These are phyloP conservation scores for Claviceps quebecensis DNA, from an alignment of 2,329 filamentous ascomycete genomes.

Conservation along the genomic window DNA sequence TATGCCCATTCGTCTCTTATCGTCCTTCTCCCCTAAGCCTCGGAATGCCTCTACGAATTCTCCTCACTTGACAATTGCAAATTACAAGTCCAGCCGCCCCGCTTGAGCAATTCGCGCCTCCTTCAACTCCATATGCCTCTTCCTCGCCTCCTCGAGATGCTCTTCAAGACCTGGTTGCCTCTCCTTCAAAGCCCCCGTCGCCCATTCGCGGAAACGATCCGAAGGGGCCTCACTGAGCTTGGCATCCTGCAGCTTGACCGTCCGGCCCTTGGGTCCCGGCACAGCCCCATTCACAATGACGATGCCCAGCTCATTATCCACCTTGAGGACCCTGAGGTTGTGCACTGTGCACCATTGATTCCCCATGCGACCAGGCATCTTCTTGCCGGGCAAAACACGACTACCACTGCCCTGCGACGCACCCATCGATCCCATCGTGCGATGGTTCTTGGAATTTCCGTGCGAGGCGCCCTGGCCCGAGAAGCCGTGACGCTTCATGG, in stretches of 20 bases:
- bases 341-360: slow-evolving; percentile 77
- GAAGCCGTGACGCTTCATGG: slow-evolving; percentile 95
- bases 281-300: slow-evolving; percentile 79
- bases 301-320: slow-evolving; percentile 75
- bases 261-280: slow-evolving; percentile 72
- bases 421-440: slow-evolving; percentile 80
- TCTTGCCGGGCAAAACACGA: slow-evolving; percentile 87
- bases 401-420: slow-evolving; percentile 85
- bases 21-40: too few species aligned
- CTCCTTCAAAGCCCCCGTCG: slow-evolving; percentile 28
- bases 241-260: slow-evolving; percentile 79
- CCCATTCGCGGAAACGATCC: slow-evolving; percentile 33
- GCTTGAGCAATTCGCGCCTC: slow-evolving; percentile 23
- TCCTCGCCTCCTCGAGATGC: slow-evolving; percentile 33
- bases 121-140: slow-evolving; percentile 40
- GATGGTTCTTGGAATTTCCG: slow-evolving; percentile 89
- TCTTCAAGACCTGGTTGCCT: slow-evolving; percentile 32
- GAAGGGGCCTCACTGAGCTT: slow-evolving; percentile 62
- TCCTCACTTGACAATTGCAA: slow-evolving; percentile 6
- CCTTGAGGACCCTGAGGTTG: slow-evolving; percentile 78
- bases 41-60: background rate
- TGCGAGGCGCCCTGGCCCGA: slow-evolving; percentile 79
- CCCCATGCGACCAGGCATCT: slow-evolving; percentile 95
- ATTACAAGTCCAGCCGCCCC: slow-evolving; percentile 9
- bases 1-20: too few species aligned